phyloP scores from a whole-genome alignment of 495 filamentous ascomycete species.

The Aspergillus olivimuriae region DNA sequence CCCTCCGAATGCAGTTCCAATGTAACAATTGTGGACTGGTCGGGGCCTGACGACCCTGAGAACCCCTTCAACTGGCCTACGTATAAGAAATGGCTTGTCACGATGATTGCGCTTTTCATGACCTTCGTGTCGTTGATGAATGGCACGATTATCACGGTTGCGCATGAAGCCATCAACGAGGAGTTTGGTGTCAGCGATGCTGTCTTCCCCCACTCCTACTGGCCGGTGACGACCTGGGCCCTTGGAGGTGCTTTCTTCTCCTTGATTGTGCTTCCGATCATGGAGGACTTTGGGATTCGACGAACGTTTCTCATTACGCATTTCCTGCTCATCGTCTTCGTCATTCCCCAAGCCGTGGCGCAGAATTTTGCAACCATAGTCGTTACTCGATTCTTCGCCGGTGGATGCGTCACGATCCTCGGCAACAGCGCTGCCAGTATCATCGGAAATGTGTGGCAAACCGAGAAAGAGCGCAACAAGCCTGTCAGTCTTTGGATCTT shows the following conservation, averaged over 20 bases:
- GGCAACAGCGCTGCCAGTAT: conserved; percentile 38
- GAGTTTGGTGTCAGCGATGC: conserved; percentile 39
- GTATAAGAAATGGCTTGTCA: conserved; percentile 33
- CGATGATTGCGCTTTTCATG: conserved; percentile 16
- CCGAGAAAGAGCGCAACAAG: conserved; percentile 29
- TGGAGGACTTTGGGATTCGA: conserved; percentile 47
- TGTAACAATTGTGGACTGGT: too few species aligned
- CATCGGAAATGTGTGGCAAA: conserved; percentile 42
- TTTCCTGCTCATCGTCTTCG: conserved; percentile 35
- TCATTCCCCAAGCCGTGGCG: conserved; percentile 43
- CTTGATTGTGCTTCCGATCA: conserved; percentile 41
- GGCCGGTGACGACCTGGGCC: conserved; percentile 44
- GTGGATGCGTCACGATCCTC: conserved; percentile 39
- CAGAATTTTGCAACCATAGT: conserved; percentile 46
- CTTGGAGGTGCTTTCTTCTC: conserved; percentile 41
- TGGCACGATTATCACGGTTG: conserved; percentile 37
- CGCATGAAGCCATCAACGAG: conserved; percentile 31
- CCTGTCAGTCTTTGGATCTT: conserved; percentile 41
- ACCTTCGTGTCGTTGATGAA: conserved; percentile 35
- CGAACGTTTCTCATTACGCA: conserved; percentile 39
- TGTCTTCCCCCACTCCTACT: conserved; percentile 45
- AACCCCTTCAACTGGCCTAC: conserved; percentile 46
- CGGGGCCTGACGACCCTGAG: too few species aligned
- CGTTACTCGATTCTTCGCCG: conserved; percentile 40
- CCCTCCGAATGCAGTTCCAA: too few species aligned